Percentiles rank a stretch among this genome's conserved stretches.
phyloP scores from a whole-genome alignment of 2,329 filamentous ascomycete genomes.

The Pyrenophora tritici-repentis region DNA sequence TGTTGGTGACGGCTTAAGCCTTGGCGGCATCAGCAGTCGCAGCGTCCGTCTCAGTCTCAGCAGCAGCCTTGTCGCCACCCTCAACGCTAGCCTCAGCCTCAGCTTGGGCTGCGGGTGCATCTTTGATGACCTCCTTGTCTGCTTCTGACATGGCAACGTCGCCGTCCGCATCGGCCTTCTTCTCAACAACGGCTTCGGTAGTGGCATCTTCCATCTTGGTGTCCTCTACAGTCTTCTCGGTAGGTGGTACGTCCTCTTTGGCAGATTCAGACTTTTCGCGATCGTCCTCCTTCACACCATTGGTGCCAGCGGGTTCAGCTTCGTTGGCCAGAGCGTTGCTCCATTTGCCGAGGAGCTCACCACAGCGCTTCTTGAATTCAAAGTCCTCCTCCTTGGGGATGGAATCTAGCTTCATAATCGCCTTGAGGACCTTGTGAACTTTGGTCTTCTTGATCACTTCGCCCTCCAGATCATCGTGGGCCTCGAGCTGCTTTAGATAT shows the following conservation, averaged over 20 bases:
- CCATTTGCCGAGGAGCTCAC: constrained; percentile 83
- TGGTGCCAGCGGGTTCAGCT: constrained; percentile 33
- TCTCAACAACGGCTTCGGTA: constrained; percentile 22
- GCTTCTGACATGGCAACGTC: constrained; percentile 36
- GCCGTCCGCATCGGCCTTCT: constrained; percentile 28
- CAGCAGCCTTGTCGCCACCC: constrained; percentile 12
- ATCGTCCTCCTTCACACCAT: constrained; percentile 44
- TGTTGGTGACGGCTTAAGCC: constrained; percentile 2
- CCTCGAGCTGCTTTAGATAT: constrained; percentile 80
- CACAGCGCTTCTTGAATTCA: constrained; percentile 83
- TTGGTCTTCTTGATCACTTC: constrained; percentile 89
- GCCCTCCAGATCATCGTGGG: constrained; percentile 78
- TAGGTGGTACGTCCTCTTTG: constrained; percentile 34
- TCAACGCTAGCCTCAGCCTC: constrained; percentile 17
- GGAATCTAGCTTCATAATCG: constrained; percentile 81
- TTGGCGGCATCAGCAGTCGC: constrained; percentile 8
- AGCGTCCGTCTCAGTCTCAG: constrained; percentile 13
- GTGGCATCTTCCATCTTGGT: constrained; percentile 32
- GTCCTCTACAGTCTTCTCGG: constrained; percentile 42
- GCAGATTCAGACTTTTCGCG: constrained; percentile 47
- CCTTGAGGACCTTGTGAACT: constrained; percentile 98
- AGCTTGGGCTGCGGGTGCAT: constrained; percentile 23
- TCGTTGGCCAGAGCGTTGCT: constrained; percentile 69
- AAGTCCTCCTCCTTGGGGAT: constrained; percentile 85
- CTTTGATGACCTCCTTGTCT: constrained; percentile 24